A percentile compares a stretch with the other conserved stretches of the same genome.
These are phyloP conservation scores for Pyricularia sp. DNA, from an alignment of 2,329 filamentous ascomycete genomes.

Conservation along the genomic window DNA sequence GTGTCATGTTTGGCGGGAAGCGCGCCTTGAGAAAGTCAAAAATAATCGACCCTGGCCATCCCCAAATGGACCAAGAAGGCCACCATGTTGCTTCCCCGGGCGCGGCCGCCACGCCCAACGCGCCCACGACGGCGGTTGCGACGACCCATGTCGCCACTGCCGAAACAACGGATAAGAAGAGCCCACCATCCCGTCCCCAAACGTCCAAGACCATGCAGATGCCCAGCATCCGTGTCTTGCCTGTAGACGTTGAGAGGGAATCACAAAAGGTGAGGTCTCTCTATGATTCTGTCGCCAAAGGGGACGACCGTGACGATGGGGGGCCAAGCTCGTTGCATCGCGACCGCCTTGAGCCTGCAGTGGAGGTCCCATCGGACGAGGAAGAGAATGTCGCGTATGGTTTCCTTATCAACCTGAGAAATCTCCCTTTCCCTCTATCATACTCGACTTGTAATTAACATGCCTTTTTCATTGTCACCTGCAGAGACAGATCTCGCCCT, in stretches of 20 bases:
- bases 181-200: not conserved
- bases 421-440: slow-evolving; percentile 14
- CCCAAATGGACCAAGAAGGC: not conserved
- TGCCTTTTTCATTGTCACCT: slow-evolving; percentile 15
- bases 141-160: slow-evolving; percentile 10
- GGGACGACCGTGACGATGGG: slow-evolving; percentile 43
- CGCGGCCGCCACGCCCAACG: slow-evolving; percentile 2
- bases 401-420: slow-evolving; percentile 33
- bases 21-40: slow-evolving; percentile 13
- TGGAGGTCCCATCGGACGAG: slow-evolving; percentile 41
- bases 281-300: slow-evolving; percentile 49
- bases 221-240: slow-evolving; percentile 43
- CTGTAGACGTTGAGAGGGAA: slow-evolving; percentile 49
- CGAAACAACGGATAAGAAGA: not conserved
- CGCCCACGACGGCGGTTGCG: slow-evolving; percentile 11
- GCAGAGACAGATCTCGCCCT: slow-evolving; percentile 8
- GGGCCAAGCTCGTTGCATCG: slow-evolving; percentile 33
- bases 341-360: slow-evolving; percentile 38
- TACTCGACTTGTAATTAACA: slow-evolving; percentile 6
- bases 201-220: slow-evolving; percentile 14
- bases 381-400: slow-evolving; percentile 47
- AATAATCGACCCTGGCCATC: slow-evolving; percentile 6
- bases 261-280: slow-evolving; percentile 60
- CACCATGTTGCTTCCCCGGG: slow-evolving; percentile 9
- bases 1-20: slow-evolving; percentile 50